Base-by-base conservation (phyloP, 257 asterid species). In the Primulina tabacum region DNA sequence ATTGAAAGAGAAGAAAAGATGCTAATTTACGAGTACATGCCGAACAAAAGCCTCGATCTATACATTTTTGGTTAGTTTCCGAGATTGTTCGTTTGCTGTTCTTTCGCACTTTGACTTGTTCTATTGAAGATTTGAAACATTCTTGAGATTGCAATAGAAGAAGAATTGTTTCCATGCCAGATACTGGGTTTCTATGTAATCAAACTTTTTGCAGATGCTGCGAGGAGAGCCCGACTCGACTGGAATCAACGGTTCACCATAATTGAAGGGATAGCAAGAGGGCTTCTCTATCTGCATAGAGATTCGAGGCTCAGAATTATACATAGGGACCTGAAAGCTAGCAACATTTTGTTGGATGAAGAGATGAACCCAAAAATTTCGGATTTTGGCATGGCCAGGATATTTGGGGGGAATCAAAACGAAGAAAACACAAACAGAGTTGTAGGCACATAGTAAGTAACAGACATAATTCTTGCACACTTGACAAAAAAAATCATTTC, bases 351-450 rank as follows among this genome's bases (percentile, higher is more conserved):
- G 77, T 69, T 92, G 78, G 98, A 92, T 63, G 89, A 77, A 56
- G 95, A 90, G 17, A 90, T 92, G 98, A 90, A 82, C 84, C 98
- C 98, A 5, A 92, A 88, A 68, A 90, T 92, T 60, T 87, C 98
- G 53, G 98, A 92, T 80, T 92, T 92, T 56, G 98, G 98, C 60
- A 88, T 90, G 97, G 98, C 98, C 34, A 80, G 96, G 81, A 88
- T 88, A 57, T 92, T 88, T 33, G 95, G 91, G 70, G 96, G 90
- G 58, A 87, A 83, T 75, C 90, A 92, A 79, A 81, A 85, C 57
- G 97, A 92, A 77, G 96, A 82, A n/a, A 87, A 85, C 78, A 92
- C 98, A 33, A 85, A 81, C 73, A 75, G 90, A 67, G 90, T 92
- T 10, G 97, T 88, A 0, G 98, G 98, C 55, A 92, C 98, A 63